Percentiles rank a stretch among this genome's conserved stretches.
These are phyloP conservation scores for Astragalus glycyphyllos DNA, from an alignment of 306 rosid genomes.

Conservation along the genomic window DNA sequence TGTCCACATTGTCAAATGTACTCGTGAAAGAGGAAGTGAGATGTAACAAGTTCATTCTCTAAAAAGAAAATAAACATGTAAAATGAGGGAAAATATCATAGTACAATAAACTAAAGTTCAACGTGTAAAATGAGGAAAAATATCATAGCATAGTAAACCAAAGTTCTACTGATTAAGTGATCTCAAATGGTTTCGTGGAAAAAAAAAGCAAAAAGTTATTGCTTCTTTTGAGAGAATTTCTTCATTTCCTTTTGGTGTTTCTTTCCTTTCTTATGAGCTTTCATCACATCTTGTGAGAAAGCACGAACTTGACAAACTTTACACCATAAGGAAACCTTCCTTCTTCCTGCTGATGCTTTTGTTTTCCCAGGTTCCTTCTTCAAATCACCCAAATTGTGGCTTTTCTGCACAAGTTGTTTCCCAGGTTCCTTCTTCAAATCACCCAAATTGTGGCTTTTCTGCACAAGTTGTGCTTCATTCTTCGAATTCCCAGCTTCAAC, in stretches of 20 bases:
- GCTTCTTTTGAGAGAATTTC: background rate
- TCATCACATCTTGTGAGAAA: slow-evolving; percentile 27
- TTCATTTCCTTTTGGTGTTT: slow-evolving; percentile 41
- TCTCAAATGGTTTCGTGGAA: too few species aligned
- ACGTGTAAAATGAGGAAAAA: too few species aligned
- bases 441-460: slow-evolving; percentile 7
- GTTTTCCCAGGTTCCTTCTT: background rate
- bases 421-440: slow-evolving; percentile 12
- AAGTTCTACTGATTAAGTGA: too few species aligned
- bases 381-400: background rate
- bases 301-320: slow-evolving; percentile 51
- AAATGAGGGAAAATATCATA: too few species aligned
- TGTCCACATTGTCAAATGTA: too few species aligned
- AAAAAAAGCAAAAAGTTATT: too few species aligned
- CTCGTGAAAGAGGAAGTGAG: too few species aligned
- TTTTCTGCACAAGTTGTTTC: slow-evolving; percentile 33
- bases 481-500: slow-evolving; percentile 24
- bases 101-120: too few species aligned
- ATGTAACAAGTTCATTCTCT: too few species aligned
- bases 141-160: too few species aligned
- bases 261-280: slow-evolving; percentile 49
- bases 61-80: too few species aligned
- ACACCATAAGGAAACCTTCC: slow-evolving; percentile 45
- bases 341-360: background rate
- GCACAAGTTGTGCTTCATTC: slow-evolving; percentile 24